These are phyloP conservation scores for Ananas comosus DNA, from an alignment of 176 grass and related monocot species.

Conservation along the genomic window DNA sequence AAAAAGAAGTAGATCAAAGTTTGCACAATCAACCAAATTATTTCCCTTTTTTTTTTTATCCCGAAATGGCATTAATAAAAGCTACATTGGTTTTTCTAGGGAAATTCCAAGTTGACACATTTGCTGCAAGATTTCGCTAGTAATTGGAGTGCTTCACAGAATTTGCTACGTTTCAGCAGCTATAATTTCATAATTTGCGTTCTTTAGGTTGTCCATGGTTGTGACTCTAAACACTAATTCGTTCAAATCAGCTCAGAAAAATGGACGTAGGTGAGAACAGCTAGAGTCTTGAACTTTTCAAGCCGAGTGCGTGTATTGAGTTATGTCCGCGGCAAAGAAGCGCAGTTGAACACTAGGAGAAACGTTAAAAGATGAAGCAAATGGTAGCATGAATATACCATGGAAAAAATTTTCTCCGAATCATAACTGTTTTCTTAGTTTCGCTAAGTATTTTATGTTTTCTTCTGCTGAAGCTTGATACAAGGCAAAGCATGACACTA, in stretches of 20 bases:
- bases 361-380: constrained; percentile 85
- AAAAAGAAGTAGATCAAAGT: no score
- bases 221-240: constrained; percentile 87
- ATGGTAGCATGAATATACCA: constrained; percentile 35
- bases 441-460: neutral
- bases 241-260: constrained; percentile 92
- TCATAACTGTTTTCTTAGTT: neutral
- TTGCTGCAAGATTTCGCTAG: constrained; percentile 88
- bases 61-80: neutral
- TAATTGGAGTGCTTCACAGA: neutral
- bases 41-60: no score
- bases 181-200: neutral
- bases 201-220: constrained; percentile 40
- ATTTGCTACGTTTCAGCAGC: no score
- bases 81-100: constrained; percentile 29
- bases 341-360: constrained; percentile 70
- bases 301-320: constrained; percentile 81
- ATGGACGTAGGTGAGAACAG: constrained; percentile 69
- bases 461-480: constrained; percentile 63
- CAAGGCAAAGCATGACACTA: constrained; percentile 70
- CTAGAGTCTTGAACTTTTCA: constrained; percentile 82
- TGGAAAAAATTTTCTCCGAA: constrained; percentile 5
- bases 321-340: constrained; percentile 79
- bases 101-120: constrained; percentile 98
- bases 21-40: neutral